A percentile compares a stretch with the other conserved stretches of the same genome.
Conservation (phyloP, 1,284 basidiomycete species). For the Apiotrichum akiyoshidainum region DNA sequence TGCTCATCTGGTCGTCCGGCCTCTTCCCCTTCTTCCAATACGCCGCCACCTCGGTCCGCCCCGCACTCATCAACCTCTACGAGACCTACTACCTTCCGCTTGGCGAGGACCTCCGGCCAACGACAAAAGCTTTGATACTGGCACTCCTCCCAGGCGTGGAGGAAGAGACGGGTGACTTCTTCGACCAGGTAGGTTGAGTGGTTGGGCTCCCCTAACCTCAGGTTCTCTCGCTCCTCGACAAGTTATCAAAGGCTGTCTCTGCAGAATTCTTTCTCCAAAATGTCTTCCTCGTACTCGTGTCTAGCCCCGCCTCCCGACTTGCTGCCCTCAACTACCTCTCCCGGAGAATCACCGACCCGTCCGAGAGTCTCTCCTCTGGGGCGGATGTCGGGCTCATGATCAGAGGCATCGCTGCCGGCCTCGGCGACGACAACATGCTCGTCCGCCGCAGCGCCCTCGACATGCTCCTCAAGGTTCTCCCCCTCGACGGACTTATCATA, state of each 20-base stretch:
- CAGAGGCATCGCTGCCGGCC: slow-evolving; percentile 78
- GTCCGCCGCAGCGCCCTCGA: slow-evolving; percentile 80
- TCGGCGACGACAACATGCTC: slow-evolving; percentile 85
- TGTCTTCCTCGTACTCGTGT: slow-evolving; percentile 88
- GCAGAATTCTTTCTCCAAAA: slow-evolving; percentile 91
- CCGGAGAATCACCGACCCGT: slow-evolving; percentile 62
- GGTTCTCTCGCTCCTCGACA: slow-evolving; percentile 79
- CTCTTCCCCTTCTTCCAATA: slow-evolving; percentile 98
- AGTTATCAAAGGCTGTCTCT: slow-evolving; percentile 74
- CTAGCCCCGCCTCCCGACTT: slow-evolving; percentile 78
- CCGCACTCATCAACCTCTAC: slow-evolving; percentile 78
- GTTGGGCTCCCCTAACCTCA: slow-evolving; percentile 37
- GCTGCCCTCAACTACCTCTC: slow-evolving; percentile 84
- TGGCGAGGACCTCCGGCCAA: slow-evolving; percentile 73
- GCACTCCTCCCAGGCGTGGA: slow-evolving; percentile 89
- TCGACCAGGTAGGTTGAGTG: slow-evolving; percentile 70
- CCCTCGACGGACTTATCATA: slow-evolving; percentile 67
- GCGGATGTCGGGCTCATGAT: slow-evolving; percentile 88
- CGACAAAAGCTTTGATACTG: slow-evolving; percentile 90
- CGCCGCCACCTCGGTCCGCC: slow-evolving; percentile 92
- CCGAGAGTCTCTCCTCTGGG: slow-evolving; percentile 48
- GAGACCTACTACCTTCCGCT: slow-evolving; percentile 88
- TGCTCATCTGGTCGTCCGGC: slow-evolving; percentile 92
- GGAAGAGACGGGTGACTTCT: slow-evolving; percentile 94
- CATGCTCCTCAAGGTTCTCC: slow-evolving; percentile 69